Evolutionary conservation across 345 rosid genomes (phyloP), one percentile per base, ranked within the genome.

Genomic region (Acer negundo): DNA sequence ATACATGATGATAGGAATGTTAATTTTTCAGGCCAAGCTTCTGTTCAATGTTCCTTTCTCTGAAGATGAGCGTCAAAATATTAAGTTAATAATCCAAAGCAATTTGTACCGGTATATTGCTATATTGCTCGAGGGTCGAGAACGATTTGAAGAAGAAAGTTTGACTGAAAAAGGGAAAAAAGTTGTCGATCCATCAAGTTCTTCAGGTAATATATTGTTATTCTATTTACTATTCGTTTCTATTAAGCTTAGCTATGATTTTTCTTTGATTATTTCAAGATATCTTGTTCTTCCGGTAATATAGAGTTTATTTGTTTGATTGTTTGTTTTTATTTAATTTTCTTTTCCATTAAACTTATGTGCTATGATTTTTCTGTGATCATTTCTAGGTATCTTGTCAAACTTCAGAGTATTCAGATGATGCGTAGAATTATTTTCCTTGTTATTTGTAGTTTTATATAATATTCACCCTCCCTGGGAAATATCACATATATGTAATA

Each of bases 21-120:
- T 75, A 75, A 66, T 92, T 85, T 92, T 85, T 82, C 91, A 96
- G 99, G 97, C 92, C 76, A 92, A 86, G 89, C 82, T 90, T 76
- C 82, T 87, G 59, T 88, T 91, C 76, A 58, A 80, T 31, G 77
- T 90, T 88, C 89, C 97, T 20, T 96, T 96, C 86, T 83, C 98
- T 58, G 95, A 86, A 77, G 89, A 94, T 3, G 99, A 96, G 75
- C 87, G 86, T 74, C 77, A 88, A 70, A 87, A 75, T 78, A 82
- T 96, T 77, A 96, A 92, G 87, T 70, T 84, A 56, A 86, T 86
- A 80, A 91, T 96, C 80, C 99, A 94, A 86, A 88, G 88, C 77
- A 91, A 90, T 56, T 83, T 96, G 67, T 96, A 90, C 76, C 49
- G 78, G 19, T 96, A 96, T 84, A 86, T 96, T 67, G 94, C 91